phyloP scores from a whole-genome alignment of 352 stramenopile species.

The Phytophthora cryptogea region DNA sequence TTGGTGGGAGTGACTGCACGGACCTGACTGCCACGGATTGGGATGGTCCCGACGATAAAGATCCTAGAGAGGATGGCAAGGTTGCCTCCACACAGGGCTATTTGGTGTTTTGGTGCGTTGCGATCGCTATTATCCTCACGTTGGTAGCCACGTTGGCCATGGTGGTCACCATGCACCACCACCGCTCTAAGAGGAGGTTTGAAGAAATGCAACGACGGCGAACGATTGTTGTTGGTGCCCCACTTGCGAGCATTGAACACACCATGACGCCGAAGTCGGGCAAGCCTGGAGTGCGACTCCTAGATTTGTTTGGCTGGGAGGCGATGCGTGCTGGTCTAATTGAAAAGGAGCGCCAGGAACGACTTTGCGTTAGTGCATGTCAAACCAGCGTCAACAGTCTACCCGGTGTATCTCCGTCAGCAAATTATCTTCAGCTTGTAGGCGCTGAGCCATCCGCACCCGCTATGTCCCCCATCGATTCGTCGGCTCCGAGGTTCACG shows the following conservation, averaged over 20 bases:
- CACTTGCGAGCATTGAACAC: constrained; percentile 10
- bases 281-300: constrained; percentile 21
- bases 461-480: constrained; percentile 19
- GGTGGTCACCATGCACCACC: constrained; percentile 26
- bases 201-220: constrained; percentile 15
- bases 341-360: constrained; percentile 42
- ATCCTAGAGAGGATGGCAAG: neutral
- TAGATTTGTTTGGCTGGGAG: constrained; percentile 55
- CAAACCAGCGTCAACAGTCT: constrained; percentile 11
- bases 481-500: constrained; percentile 23
- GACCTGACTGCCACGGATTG: neutral
- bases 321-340: constrained; percentile 45
- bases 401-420: constrained; percentile 13
- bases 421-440: constrained; percentile 28
- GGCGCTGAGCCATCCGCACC: constrained; percentile 20
- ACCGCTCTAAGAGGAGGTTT: constrained; percentile 18
- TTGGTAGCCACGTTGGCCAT: constrained; percentile 27
- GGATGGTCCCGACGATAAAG: neutral
- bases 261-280: constrained; percentile 16
- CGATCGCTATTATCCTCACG: constrained; percentile 27
- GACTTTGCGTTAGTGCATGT: neutral
- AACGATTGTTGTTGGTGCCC: constrained; percentile 20
- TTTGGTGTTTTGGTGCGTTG: constrained; percentile 36
- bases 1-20: constrained; percentile 36
- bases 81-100: constrained; percentile 8